Percentiles rank a stretch among this genome's conserved stretches.
Evolutionary conservation across 805 yeast species (phyloP).

Genomic region (Candida pini): DNA sequence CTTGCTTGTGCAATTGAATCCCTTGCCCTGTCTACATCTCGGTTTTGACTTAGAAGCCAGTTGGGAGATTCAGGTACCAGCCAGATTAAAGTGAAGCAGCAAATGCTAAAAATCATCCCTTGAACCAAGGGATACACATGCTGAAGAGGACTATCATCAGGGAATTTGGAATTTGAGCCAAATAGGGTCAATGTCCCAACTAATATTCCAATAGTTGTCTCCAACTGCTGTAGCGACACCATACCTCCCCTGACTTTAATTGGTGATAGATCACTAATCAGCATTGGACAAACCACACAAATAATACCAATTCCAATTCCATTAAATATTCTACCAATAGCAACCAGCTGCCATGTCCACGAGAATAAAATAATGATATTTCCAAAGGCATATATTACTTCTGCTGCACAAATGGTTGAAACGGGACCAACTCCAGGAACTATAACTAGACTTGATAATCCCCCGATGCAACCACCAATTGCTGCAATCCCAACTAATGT

Average conservation of each 20-base stretch:
- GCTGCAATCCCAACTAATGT: slow-evolving; percentile 25
- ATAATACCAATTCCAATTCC: slow-evolving; percentile 29
- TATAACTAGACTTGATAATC: slow-evolving; percentile 20
- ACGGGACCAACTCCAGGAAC: slow-evolving; percentile 24
- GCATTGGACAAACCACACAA: slow-evolving; percentile 31
- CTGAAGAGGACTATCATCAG: slow-evolving; percentile 12
- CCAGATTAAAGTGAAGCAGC: slow-evolving; percentile 16
- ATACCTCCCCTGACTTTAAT: slow-evolving; percentile 24
- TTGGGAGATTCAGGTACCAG: slow-evolving; percentile 32
- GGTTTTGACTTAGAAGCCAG: slow-evolving; percentile 19
- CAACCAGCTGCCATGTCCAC: slow-evolving; percentile 18
- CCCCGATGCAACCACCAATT: slow-evolving; percentile 29
- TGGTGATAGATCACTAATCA: slow-evolving; percentile 32
- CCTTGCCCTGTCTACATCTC: slow-evolving; percentile 11
- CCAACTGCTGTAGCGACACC: slow-evolving; percentile 28
- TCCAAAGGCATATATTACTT: slow-evolving; percentile 17
- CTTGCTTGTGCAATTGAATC: slow-evolving; percentile 17
- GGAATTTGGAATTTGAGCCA: slow-evolving; percentile 8
- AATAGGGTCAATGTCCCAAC: slow-evolving; percentile 24
- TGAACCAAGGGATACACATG: slow-evolving; percentile 19
- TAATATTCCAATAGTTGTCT: slow-evolving; percentile 30
- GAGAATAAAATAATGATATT: slow-evolving; percentile 15
- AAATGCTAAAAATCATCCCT: slow-evolving; percentile 13
- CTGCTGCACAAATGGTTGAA: slow-evolving; percentile 17
- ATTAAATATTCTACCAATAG: slow-evolving; percentile 25